Base-by-base conservation (phyloP, 495 filamentous ascomycete genomes). In the Penicillium parvum region DNA sequence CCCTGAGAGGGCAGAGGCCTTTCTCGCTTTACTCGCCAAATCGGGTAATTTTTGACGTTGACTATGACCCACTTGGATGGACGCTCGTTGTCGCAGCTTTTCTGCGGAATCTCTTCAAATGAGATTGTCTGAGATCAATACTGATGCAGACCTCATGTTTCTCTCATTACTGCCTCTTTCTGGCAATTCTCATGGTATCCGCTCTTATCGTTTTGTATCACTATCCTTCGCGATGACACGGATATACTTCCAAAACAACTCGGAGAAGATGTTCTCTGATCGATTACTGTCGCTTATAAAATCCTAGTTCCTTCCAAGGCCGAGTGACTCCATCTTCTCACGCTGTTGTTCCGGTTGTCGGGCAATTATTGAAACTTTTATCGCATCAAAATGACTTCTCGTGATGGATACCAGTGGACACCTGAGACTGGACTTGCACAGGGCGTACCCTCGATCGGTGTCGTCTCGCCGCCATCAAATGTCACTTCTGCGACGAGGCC, bases 341-440 rank as follows among this genome's bases (percentile, higher is more conserved):
- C n/a, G n/a, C n/a, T n/a, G n/a, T n/a, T n/a, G n/a, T n/a, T n/a
- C n/a, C n/a, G n/a, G n/a, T n/a, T n/a, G n/a, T n/a, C n/a, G n/a
- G n/a, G n/a, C n/a, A n/a, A n/a, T n/a, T n/a, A n/a, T n/a, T n/a
- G n/a, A n/a, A n/a, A n/a, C 26, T 28, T 2, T 3, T 3, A 4
- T 28, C 3, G 3, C 3, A 32, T 28, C 25, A 45, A 38, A 7
- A 52, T 52, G 49, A 56, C 53, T 16, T 56, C 53, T 20, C 48
- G 48, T 7, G 53, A 56, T 33, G 53, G 53, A 2, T 56, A 42
- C n/a, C 53, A 56, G 14, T 56, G 53, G 53, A 56, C 53, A 3
- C 28, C 52, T n/a, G 30, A 45, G 18, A 30, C 40, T 22, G 52
- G 52, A 7, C 40, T 55, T 15, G 21, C 22, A 12, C 40, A 46